phyloP scores from a whole-genome alignment of 768 basidiomycete genomes.

The Hygrophorus russula region DNA sequence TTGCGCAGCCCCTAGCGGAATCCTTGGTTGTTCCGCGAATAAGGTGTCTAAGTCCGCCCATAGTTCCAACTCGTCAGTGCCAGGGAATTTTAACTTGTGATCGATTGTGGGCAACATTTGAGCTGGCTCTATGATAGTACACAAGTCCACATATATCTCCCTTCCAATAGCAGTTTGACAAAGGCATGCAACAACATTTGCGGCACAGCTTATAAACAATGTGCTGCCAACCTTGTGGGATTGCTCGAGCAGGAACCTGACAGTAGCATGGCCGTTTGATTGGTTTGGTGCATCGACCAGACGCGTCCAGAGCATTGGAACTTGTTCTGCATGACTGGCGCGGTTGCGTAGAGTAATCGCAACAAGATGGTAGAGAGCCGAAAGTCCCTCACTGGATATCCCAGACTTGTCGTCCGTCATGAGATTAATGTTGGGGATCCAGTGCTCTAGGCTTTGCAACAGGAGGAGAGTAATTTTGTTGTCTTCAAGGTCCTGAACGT shows the following conservation, averaged over 20 bases:
- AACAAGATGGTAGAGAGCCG: constrained; percentile 70
- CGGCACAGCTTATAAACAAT: constrained; percentile 68
- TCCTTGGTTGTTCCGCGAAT: constrained; percentile 60
- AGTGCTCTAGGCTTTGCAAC: constrained; percentile 72
- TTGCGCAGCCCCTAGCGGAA: constrained; percentile 72
- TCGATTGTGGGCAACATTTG: constrained; percentile 75
- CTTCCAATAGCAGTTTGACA: constrained; percentile 66
- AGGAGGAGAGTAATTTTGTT: constrained; percentile 42
- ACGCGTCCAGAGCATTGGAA: constrained; percentile 68
- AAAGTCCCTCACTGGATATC: constrained; percentile 46
- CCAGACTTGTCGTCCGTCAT: constrained; percentile 46
- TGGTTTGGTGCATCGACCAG: constrained; percentile 63
- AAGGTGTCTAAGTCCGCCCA: constrained; percentile 74
- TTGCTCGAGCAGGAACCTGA: constrained; percentile 80
- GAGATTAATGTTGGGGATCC: constrained; percentile 71
- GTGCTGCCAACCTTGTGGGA: constrained; percentile 74
- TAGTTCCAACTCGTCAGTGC: constrained; percentile 56
- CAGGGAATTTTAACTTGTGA: constrained; percentile 54
- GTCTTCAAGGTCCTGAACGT: constrained; percentile 39
- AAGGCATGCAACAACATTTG: constrained; percentile 74
- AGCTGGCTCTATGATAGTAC: constrained; percentile 71
- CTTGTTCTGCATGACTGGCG: constrained; percentile 67
- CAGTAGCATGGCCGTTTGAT: constrained; percentile 67
- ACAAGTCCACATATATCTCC: constrained; percentile 74
- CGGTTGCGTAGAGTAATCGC: constrained; percentile 72